Base-by-base conservation (phyloP, 2,329 filamentous ascomycete genomes). In the Dothistroma septosporum region DNA sequence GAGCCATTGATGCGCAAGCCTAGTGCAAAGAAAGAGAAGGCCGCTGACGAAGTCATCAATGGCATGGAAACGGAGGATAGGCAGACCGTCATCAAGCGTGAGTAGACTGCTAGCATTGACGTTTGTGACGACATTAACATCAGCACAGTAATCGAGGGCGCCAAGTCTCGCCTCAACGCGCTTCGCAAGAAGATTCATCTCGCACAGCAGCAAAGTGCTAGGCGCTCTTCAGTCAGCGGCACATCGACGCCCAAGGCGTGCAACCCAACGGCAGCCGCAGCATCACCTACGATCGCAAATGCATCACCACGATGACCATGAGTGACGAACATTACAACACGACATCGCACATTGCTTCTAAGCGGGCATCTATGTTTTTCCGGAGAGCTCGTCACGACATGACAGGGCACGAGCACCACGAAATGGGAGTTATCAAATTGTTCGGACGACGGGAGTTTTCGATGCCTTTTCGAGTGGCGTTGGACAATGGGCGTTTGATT, bases 31-130 rank as follows among this genome's bases (percentile, higher is more conserved):
- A 69, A 82, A 75, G 76, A 75, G 55, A 73, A 74, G 53, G 70
- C 76, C 11, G 76, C 82, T 77, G 79, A 80, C 21, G 78, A 79
- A 33, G 55, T 70, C 24, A 77, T 83, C 58, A 80, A 81, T 66
- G 82, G 82, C 10, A 76, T 84, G 66, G 87, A 90, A 74, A 79
- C 79, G 60, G 89, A 91, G 66, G 89, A 92, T 74, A 84, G 89
- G 70, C 83, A 88, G 69, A 84, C 87, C 57, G 86, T 92, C 57
- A 79, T 87, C 68, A 90, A 87, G 74, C 85, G 89, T 92, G 80
- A 79, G 85, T 78, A 9, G 2, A 16, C n/a, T 63, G 8, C 12
- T n/a, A 4, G n/a, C 16, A 24, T 24, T 55, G 12, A 22, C 16
- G 28, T 55, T 22, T 10, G n/a, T 16, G n/a, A 16, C 16, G 31